Base-by-base conservation (phyloP, 1,284 basidiomycete genomes). In the Tausonia pullulans region DNA sequence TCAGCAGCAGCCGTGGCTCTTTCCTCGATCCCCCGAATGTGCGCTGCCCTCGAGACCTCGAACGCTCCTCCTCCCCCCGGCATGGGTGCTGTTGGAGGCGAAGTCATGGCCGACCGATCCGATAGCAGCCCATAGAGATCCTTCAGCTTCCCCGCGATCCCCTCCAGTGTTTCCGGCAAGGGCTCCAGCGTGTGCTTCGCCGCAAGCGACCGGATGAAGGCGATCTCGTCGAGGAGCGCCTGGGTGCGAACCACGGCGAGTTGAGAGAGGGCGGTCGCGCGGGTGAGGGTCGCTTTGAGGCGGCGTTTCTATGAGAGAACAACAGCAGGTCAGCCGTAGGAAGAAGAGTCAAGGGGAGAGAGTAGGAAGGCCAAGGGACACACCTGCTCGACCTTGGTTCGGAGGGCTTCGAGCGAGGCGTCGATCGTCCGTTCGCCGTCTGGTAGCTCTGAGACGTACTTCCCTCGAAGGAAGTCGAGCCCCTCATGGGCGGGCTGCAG, bases 1-100 rank as follows among this genome's bases (percentile, higher is more conserved):
- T 27, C 8, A 3, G 40, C 48, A 27, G 60, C 44, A n/a, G 43
- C n/a, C 27, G 60, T 41, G 41, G 72, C 66, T 62, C 71, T 71
- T 8, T 69, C 70, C 3, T 73, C 67, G 7, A 75, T 75, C 75
- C 76, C 76, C 61, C 73, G 72, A 10, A 76, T 69, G 64, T 77
- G 77, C 8, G 75, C 75, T 52, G 74, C 71, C 41, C 76, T 64
- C n/a, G 75, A 75, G 51, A 75, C 61, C 65, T 76, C 75, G 73
- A 74, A 77, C 4, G 74, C 73, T 63, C 72, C 14, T 48, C 14
- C 43, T 11, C 4, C n/a, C 40, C 27, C 60, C 9, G 64, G 57
- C 9, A 58, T 45, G n/a, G 61, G 16, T 44, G 53, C 46, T 11
- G 51, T 41, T 27, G 56, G 52, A n/a, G 66, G 65, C 6, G 13